Base-by-base conservation (phyloP, 2,329 filamentous ascomycete species). In the Ramularia collo-cygni region DNA sequence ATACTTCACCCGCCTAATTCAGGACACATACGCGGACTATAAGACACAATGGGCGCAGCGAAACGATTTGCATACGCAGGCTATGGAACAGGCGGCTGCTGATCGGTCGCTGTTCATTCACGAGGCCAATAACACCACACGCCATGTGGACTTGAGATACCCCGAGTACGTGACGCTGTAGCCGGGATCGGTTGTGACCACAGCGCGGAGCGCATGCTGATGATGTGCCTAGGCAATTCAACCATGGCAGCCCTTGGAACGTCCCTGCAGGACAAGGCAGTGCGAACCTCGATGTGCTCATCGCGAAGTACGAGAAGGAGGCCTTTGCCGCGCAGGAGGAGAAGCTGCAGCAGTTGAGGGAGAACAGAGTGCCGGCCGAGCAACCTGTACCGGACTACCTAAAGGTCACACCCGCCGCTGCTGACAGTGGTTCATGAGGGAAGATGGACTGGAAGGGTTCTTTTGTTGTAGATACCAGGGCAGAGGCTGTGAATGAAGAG, bases 161-260 rank as follows among this genome's bases (percentile, higher is more conserved):
- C 77, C 75, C 24, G 80, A 84, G 80, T 84, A 74, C 47, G 79
- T 74, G 21, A 7, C 27, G n/a, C n/a, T n/a, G n/a, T n/a, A n/a
- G n/a, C n/a, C n/a, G n/a, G n/a, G n/a, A n/a, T n/a, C n/a, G n/a
- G n/a, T n/a, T n/a, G n/a, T n/a, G n/a, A n/a, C n/a, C n/a, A n/a
- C n/a, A n/a, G 30, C 43, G 47, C 6, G 21, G 21, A 24, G 35
- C 37, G 41, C 17, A 12, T 58, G 19, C 21, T 51, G 36, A 50
- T 46, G 12, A 31, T 41, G 18, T 28, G 36, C 27, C 17, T 56
- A 83, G 79, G 52, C 65, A 74, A 48, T 75, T 83, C 64, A 82
- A 83, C 57, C 62, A 65, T 15, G 74, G 75, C 37, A 76, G 76
- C 2, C 78, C 78, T 12, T 79, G 69, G 62, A 84, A 84, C 56